Conservation (phyloP, 768 basidiomycete genomes). For the Mycena kentingensis region DNA sequence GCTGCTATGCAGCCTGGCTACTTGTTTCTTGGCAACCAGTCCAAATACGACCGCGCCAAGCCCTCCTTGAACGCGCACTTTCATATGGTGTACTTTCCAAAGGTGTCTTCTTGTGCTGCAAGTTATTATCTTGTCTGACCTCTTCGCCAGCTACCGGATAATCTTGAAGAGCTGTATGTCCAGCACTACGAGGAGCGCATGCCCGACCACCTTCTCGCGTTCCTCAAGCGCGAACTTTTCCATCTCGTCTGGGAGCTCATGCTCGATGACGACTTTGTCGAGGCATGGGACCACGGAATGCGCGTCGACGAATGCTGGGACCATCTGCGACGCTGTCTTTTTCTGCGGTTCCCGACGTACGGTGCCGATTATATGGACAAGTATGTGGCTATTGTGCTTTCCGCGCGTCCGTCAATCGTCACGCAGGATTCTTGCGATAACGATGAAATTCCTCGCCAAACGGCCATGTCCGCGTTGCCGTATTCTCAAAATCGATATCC, state of each 20-base stretch:
- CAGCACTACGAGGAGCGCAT: neutral
- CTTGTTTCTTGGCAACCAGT: conserved; percentile 40
- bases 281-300: conserved; percentile 5
- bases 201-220: neutral
- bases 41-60: conserved; percentile 39
- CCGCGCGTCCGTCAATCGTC: neutral
- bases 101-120: conserved; percentile 25
- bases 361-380: conserved; percentile 2
- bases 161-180: conserved; percentile 12
- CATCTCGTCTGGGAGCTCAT: neutral
- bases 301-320: neutral
- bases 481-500: too few relatives aligned
- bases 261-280: conserved; percentile 2
- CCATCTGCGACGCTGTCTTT: conserved; percentile 1
- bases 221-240: neutral
- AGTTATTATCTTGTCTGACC: neutral
- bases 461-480: too few relatives aligned
- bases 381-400: too few relatives aligned
- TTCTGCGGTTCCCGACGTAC: conserved; percentile 4
- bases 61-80: conserved; percentile 29
- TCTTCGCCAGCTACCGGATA: conserved; percentile 30
- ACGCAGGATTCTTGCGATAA: neutral
- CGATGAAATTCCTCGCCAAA: too few relatives aligned
- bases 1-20: conserved; percentile 46
- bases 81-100: conserved; percentile 43